A percentile compares a stretch with the other conserved stretches of the same genome.
These are phyloP conservation scores for Thermochaetoides dissita DNA, from an alignment of 2,329 filamentous ascomycete genomes.

Conservation along the genomic window DNA sequence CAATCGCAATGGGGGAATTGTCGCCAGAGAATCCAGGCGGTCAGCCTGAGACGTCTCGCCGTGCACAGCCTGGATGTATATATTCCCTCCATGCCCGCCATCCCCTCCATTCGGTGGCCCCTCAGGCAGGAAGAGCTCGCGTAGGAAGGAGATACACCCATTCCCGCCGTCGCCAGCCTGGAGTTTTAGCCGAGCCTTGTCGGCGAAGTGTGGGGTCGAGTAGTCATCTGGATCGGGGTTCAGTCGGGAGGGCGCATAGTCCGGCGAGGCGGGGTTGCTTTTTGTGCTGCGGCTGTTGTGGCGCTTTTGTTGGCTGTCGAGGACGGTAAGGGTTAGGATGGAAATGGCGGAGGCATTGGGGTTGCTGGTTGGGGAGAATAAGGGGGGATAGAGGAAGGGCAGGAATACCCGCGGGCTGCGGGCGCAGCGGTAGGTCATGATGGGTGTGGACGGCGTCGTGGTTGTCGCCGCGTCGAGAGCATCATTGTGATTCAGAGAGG, in stretches of 20 bases:
- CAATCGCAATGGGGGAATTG: too few relatives aligned
- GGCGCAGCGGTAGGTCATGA: slow-evolving; percentile 30
- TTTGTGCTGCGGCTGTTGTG: slow-evolving; percentile 12
- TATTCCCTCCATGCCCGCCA: slow-evolving; percentile 76
- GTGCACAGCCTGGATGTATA: slow-evolving; percentile 87
- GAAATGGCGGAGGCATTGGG: slow-evolving; percentile 16
- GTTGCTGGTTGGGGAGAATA: slow-evolving; percentile 19
- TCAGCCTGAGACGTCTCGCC: slow-evolving; percentile 92
- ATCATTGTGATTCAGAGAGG: too few relatives aligned
- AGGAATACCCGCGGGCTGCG: slow-evolving; percentile 25
- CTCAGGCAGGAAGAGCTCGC: slow-evolving; percentile 77
- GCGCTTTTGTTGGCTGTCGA: slow-evolving; percentile 1
- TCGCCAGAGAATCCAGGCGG: too few relatives aligned
- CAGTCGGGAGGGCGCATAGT: slow-evolving; percentile 38
- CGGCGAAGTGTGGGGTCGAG: slow-evolving; percentile 67
- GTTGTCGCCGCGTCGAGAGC: background rate
- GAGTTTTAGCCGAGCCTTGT: slow-evolving; percentile 66
- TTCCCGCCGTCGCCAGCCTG: slow-evolving; percentile 72
- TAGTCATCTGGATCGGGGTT: slow-evolving; percentile 80
- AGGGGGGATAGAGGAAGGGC: slow-evolving; percentile 37
- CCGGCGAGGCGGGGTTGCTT: slow-evolving; percentile 19
- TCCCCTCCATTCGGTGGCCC: slow-evolving; percentile 92
- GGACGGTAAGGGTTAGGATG: slow-evolving; percentile 11
- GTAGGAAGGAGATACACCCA: slow-evolving; percentile 86
- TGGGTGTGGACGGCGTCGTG: slow-evolving; percentile 1